Percentiles rank a stretch among this genome's conserved stretches.
These are phyloP conservation scores for Lodderomyces beijingensis DNA, from an alignment of 1,139 yeast genomes.

Conservation along the genomic window DNA sequence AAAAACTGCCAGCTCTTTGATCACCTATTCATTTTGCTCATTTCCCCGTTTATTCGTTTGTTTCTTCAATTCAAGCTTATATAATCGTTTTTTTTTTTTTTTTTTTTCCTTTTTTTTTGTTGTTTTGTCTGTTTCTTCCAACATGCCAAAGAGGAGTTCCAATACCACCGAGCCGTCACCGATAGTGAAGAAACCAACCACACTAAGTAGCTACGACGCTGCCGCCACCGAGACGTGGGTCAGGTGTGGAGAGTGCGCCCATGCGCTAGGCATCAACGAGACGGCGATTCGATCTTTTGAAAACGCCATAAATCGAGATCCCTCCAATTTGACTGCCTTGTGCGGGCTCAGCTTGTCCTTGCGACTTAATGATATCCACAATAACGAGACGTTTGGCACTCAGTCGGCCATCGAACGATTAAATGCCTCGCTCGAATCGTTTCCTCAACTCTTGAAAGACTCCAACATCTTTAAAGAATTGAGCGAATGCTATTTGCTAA, in stretches of 20 bases:
- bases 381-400: slow-evolving; percentile 37
- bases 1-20: no score
- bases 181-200: slow-evolving; percentile 6
- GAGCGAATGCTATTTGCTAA: slow-evolving; percentile 44
- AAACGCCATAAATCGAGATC: slow-evolving; percentile 41
- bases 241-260: slow-evolving; percentile 49
- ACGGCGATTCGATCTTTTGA: slow-evolving; percentile 46
- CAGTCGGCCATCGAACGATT: slow-evolving; percentile 42
- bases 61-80: no score
- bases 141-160: slow-evolving; percentile 11
- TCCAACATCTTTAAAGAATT: slow-evolving; percentile 42
- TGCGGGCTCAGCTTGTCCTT: slow-evolving; percentile 40
- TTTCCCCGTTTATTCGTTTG: no score
- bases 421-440: slow-evolving; percentile 32
- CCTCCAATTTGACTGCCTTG: slow-evolving; percentile 37
- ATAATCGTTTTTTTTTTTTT: no score
- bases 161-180: slow-evolving; percentile 5
- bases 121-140: no score
- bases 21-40: no score
- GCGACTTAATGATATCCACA: slow-evolving; percentile 31
- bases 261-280: slow-evolving; percentile 34
- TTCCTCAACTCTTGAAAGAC: slow-evolving; percentile 30
- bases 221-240: slow-evolving; percentile 45
- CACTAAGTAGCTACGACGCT: slow-evolving; percentile 12
- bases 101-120: no score